Conservation (phyloP, 2,329 filamentous ascomycete species). For the Domatiomyces catenatus region DNA sequence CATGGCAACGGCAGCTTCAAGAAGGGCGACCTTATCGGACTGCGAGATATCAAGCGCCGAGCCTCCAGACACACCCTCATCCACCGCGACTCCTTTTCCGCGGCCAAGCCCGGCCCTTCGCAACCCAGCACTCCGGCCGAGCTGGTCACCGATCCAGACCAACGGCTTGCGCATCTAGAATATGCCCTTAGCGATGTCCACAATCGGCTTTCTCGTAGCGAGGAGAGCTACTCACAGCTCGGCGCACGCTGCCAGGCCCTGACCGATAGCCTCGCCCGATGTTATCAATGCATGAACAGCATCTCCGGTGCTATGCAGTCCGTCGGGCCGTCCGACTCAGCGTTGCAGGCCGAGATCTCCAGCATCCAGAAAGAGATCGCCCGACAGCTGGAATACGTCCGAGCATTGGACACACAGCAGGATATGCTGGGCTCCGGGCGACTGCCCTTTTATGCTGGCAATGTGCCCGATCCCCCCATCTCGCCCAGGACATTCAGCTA, state of each 20-base stretch:
- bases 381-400: slow-evolving; percentile 44
- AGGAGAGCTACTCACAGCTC: slow-evolving; percentile 67
- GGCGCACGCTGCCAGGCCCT: slow-evolving; percentile 67
- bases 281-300: slow-evolving; percentile 42
- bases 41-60: slow-evolving; percentile 88
- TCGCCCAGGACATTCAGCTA: slow-evolving; percentile 78
- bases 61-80: slow-evolving; percentile 87
- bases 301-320: slow-evolving; percentile 11
- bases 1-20: slow-evolving; percentile 97
- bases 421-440: slow-evolving; percentile 51
- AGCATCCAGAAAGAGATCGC: slow-evolving; percentile 47
- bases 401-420: slow-evolving; percentile 43
- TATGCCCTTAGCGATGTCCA: slow-evolving; percentile 70
- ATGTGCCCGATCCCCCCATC: slow-evolving; percentile 56
- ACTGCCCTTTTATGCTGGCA: slow-evolving; percentile 47
- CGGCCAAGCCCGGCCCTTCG: slow-evolving; percentile 57
- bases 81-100: slow-evolving; percentile 74
- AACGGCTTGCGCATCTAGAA: slow-evolving; percentile 59
- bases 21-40: slow-evolving; percentile 73
- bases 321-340: slow-evolving; percentile 59
- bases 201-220: slow-evolving; percentile 59
- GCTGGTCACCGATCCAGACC: slow-evolving; percentile 66
- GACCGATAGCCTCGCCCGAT: slow-evolving; percentile 63
- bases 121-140: slow-evolving; percentile 78
- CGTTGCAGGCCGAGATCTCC: slow-evolving; percentile 54